These are phyloP conservation scores for Aspergillus sp. DNA, from an alignment of 2,329 filamentous ascomycete species.

Conservation along the genomic window DNA sequence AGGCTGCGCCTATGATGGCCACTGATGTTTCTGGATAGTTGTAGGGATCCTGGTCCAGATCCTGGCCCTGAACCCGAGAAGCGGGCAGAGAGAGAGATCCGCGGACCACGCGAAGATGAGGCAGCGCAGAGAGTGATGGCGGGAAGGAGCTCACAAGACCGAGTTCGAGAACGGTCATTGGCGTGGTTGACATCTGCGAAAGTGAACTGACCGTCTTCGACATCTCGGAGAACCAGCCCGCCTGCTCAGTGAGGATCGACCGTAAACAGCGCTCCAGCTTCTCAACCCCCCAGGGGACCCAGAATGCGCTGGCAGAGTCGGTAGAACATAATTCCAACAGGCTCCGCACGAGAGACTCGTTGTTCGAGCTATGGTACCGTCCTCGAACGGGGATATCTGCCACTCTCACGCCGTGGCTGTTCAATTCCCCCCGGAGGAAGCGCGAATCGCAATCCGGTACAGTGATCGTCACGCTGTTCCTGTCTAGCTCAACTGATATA, in stretches of 20 bases:
- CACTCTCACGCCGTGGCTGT: background rate
- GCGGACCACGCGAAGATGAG: background rate
- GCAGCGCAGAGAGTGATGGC: background rate
- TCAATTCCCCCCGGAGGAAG: background rate
- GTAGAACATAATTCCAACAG: background rate
- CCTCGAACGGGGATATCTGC: background rate
- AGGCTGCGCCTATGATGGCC: slow-evolving; percentile 46
- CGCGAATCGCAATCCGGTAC: background rate
- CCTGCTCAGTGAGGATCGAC: slow-evolving; percentile 2
- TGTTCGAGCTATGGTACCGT: slow-evolving; percentile 5
- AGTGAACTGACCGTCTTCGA: background rate
- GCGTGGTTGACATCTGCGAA: background rate
- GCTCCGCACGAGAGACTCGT: background rate
- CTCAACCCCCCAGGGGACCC: background rate
- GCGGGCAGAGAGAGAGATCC: background rate
- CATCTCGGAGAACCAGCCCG: background rate
- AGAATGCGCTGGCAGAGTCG: background rate
- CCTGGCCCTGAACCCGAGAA: background rate
- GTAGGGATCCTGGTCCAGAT: background rate
- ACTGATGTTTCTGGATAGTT: slow-evolving; percentile 23
- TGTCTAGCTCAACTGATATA: slow-evolving; percentile 8
- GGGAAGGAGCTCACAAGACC: slow-evolving; percentile 10
- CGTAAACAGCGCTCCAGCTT: background rate
- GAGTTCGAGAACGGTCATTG: background rate
- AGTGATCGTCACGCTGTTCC: background rate